A percentile compares a stretch with the other conserved stretches of the same genome.
phyloP scores from a whole-genome alignment of 2,329 filamentous ascomycete species.

The Dryadomyces sulphureus region DNA sequence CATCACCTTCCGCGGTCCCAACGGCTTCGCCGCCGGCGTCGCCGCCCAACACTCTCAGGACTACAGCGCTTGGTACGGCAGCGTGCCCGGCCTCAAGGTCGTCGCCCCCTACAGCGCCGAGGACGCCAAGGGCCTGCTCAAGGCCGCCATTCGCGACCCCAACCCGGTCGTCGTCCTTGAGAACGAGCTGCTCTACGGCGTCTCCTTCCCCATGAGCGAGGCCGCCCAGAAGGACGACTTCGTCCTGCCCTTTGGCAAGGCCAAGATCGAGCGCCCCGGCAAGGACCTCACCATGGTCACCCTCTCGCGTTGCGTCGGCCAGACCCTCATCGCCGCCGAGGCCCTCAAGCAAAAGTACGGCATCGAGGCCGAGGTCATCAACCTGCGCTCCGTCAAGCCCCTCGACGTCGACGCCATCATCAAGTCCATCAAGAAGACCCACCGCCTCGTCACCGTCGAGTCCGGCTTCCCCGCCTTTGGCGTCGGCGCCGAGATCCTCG shows the following conservation, averaged over 20 bases:
- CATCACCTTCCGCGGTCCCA: slow-evolving; percentile 98
- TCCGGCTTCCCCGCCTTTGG: slow-evolving; percentile 94
- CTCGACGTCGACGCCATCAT: slow-evolving; percentile 90
- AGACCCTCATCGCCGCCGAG: slow-evolving; percentile 77
- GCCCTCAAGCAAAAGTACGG: slow-evolving; percentile 93
- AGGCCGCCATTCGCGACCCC: slow-evolving; percentile 94
- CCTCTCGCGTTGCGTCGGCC: slow-evolving; percentile 88
- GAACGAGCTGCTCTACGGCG: slow-evolving; percentile 86
- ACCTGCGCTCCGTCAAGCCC: slow-evolving; percentile 94
- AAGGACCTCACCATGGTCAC: slow-evolving; percentile 95
- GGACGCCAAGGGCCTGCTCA: slow-evolving; percentile 94
- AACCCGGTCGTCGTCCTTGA: slow-evolving; percentile 90
- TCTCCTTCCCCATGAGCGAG: slow-evolving; percentile 93
- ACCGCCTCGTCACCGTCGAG: slow-evolving; percentile 79
- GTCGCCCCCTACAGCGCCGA: slow-evolving; percentile 92
- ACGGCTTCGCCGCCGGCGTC: slow-evolving; percentile 93
- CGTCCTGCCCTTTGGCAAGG: slow-evolving; percentile 93
- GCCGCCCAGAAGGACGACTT: slow-evolving; percentile 94
- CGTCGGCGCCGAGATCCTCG: slow-evolving; percentile 83
- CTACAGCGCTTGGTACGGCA: slow-evolving; percentile 97
- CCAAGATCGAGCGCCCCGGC: slow-evolving; percentile 92
- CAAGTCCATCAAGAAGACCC: slow-evolving; percentile 98
- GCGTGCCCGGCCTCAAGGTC: slow-evolving; percentile 94
- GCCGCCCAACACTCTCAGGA: slow-evolving; percentile 98
- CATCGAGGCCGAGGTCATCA: slow-evolving; percentile 90